A percentile compares a stretch with the other conserved stretches of the same genome.
These are phyloP conservation scores for Boletus reticulatus DNA, from an alignment of 768 basidiomycete species.

Conservation along the genomic window DNA sequence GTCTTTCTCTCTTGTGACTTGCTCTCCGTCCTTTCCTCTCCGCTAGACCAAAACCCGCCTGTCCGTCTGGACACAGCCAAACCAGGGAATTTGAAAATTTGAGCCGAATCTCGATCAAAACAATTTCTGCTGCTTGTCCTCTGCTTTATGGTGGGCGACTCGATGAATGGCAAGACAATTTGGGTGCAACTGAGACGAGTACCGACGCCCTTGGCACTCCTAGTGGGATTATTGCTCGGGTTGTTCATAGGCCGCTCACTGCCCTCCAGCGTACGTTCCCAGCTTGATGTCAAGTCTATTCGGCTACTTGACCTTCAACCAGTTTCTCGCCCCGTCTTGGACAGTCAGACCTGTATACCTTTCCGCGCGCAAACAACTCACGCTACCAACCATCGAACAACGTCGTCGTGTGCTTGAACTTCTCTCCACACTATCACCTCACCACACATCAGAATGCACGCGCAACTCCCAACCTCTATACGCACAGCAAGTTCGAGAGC, in stretches of 20 bases:
- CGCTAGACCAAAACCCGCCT: too few relatives aligned
- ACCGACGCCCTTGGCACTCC: slow-evolving; percentile 54
- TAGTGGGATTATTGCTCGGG: slow-evolving; percentile 62
- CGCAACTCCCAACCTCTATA: slow-evolving; percentile 83
- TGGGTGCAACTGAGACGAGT: slow-evolving; percentile 42
- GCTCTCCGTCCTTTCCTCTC: background rate
- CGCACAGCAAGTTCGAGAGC: slow-evolving; percentile 76
- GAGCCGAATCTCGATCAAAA: background rate
- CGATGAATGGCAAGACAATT: slow-evolving; percentile 26
- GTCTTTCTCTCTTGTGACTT: background rate
- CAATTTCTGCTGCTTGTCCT: background rate
- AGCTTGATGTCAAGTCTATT: background rate
- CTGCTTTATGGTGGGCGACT: background rate
- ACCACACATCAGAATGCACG: slow-evolving; percentile 93
- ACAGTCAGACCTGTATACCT: slow-evolving; percentile 48
- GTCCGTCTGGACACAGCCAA: too few relatives aligned
- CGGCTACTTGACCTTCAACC: background rate
- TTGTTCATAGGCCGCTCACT: slow-evolving; percentile 52
- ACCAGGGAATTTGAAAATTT: too few relatives aligned
- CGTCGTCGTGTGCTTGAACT: slow-evolving; percentile 84
- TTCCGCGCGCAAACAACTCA: slow-evolving; percentile 59
- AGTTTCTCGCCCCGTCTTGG: slow-evolving; percentile 44
- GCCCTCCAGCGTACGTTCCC: slow-evolving; percentile 35
- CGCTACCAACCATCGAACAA: slow-evolving; percentile 79
- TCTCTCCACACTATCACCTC: slow-evolving; percentile 81